A percentile compares a stretch with the other conserved stretches of the same genome.
Conservation (phyloP, 2,329 filamentous ascomycete species). For the Nigrospora sphaerica region DNA sequence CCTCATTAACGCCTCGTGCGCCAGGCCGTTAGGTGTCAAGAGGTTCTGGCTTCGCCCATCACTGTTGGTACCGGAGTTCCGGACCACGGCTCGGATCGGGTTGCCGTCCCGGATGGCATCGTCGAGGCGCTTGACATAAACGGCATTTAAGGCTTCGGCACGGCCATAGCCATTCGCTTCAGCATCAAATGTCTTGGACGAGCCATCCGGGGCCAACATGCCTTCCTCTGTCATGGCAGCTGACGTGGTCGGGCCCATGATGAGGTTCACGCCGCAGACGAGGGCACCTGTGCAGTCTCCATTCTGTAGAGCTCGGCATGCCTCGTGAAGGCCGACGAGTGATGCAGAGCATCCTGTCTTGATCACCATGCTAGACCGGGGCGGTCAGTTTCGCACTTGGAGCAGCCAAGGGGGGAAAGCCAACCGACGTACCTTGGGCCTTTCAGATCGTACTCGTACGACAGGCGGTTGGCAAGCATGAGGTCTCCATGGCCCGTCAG, state of each 20-base stretch:
- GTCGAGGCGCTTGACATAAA: slow-evolving; percentile 35
- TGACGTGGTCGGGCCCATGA: neutral
- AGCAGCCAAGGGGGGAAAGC: too few relatives aligned
- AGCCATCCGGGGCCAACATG: slow-evolving; percentile 8
- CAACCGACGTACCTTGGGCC: too few relatives aligned
- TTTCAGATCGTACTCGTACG: too few relatives aligned
- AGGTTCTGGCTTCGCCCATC: too few relatives aligned
- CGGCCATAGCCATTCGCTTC: slow-evolving; percentile 37
- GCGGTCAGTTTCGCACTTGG: too few relatives aligned
- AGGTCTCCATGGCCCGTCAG: slow-evolving; percentile 15
- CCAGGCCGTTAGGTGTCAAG: neutral
- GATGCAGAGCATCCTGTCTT: too few relatives aligned
- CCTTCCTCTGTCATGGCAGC: neutral
- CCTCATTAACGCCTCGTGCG: neutral
- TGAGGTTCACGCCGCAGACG: too few relatives aligned
- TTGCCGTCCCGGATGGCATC: slow-evolving; percentile 34
- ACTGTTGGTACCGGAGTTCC: neutral
- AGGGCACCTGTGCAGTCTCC: too few relatives aligned
- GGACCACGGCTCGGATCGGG: slow-evolving; percentile 16
- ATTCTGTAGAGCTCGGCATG: too few relatives aligned
- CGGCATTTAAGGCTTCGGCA: slow-evolving; percentile 33
- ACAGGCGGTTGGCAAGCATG: too few relatives aligned
- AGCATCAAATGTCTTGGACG: slow-evolving; percentile 26
- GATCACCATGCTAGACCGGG: too few relatives aligned
- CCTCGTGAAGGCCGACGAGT: too few relatives aligned